These are phyloP conservation scores for Diplodia scrobiculata DNA, from an alignment of 2,329 filamentous ascomycete genomes.

Conservation along the genomic window DNA sequence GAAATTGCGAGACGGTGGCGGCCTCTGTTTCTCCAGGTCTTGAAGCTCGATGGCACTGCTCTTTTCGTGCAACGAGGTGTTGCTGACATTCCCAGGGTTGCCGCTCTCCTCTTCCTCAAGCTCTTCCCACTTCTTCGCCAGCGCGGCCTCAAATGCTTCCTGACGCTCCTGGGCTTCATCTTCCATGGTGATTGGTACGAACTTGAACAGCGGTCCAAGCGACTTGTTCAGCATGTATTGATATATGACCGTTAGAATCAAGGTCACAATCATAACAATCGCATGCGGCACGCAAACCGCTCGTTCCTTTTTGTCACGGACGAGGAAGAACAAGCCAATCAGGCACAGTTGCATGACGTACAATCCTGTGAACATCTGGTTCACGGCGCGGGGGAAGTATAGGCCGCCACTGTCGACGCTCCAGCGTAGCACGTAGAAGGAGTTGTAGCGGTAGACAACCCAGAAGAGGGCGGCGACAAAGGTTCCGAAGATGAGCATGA, in stretches of 20 bases:
- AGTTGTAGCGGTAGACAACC: constrained; percentile 95
- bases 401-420: constrained; percentile 88
- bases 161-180: constrained; percentile 93
- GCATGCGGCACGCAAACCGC: constrained; percentile 72
- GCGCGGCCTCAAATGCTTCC: constrained; percentile 80
- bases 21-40: constrained; percentile 33
- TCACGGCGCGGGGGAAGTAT: constrained; percentile 87
- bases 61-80: constrained; percentile 27
- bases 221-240: constrained; percentile 79
- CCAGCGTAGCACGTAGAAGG: constrained; percentile 91
- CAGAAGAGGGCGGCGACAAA: constrained; percentile 90
- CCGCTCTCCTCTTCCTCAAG: constrained; percentile 37
- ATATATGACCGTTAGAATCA: constrained; percentile 71
- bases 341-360: constrained; percentile 94
- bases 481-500: constrained; percentile 91
- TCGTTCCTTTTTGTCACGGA: constrained; percentile 57
- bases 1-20: background rate
- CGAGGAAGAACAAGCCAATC: constrained; percentile 85
- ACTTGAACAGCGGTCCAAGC: constrained; percentile 82
- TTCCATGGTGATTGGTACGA: constrained; percentile 91
- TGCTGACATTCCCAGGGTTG: constrained; percentile 16
- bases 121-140: constrained; percentile 43
- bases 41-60: constrained; percentile 38
- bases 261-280: constrained; percentile 77
- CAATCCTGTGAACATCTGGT: constrained; percentile 90